Evolutionary conservation across 2,329 filamentous ascomycete species (phyloP).

Genomic region (Mariannaea sp.): DNA sequence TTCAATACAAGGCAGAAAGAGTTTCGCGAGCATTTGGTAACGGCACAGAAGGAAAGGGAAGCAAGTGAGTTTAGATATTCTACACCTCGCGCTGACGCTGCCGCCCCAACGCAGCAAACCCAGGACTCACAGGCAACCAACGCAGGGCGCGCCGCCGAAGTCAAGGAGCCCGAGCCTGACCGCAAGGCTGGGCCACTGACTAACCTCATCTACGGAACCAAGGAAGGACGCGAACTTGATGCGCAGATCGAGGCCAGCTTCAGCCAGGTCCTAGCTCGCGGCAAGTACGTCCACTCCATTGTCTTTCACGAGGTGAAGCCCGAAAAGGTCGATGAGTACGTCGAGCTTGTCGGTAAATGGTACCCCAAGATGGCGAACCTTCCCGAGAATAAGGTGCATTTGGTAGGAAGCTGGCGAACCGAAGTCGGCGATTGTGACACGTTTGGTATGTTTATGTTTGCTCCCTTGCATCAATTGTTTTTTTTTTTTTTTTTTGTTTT

Average conservation of each 20-base stretch:
- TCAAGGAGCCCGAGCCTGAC: conserved; percentile 58
- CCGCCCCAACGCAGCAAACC: conserved; percentile 47
- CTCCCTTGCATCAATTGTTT: neutral
- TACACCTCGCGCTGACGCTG: conserved; percentile 49
- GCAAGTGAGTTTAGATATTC: conserved; percentile 70
- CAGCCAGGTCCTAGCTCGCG: conserved; percentile 89
- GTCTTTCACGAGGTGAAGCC: conserved; percentile 96
- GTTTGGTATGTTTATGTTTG: conserved; percentile 70
- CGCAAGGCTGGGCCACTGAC: conserved; percentile 77
- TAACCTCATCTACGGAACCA: conserved; percentile 94
- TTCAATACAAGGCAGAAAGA: conserved; percentile 85
- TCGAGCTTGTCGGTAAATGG: conserved; percentile 85
- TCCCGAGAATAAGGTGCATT: conserved; percentile 89
- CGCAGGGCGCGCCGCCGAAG: conserved; percentile 57
- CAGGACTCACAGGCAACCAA: conserved; percentile 44
- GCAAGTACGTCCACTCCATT: conserved; percentile 98
- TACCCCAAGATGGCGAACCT: conserved; percentile 87
- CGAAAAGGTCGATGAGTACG: conserved; percentile 94
- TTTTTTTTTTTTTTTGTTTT: too few species aligned
- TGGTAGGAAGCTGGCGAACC: conserved; percentile 97
- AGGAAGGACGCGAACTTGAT: conserved; percentile 91
- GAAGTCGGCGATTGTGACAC: conserved; percentile 98
- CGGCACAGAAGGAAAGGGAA: conserved; percentile 80
- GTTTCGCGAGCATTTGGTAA: conserved; percentile 81
- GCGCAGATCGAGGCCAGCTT: conserved; percentile 96